These are phyloP conservation scores for Boechera stricta DNA, from an alignment of 345 rosid genomes.

Conservation along the genomic window DNA sequence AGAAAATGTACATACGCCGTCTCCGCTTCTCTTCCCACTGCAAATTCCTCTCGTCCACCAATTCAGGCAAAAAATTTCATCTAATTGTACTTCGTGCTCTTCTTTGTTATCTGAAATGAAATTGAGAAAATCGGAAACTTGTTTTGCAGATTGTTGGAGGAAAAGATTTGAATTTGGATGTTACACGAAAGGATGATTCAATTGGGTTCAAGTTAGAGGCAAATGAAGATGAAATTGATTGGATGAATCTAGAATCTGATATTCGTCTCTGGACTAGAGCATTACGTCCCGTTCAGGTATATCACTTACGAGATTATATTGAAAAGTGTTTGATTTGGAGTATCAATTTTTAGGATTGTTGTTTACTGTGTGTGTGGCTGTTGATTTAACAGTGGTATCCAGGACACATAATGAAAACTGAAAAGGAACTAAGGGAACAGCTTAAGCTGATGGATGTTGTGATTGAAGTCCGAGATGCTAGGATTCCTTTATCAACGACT, in stretches of 20 bases:
- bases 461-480: conserved; percentile 88
- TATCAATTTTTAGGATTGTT: conserved; percentile 6
- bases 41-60: conserved; percentile 56
- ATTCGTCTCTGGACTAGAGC: conserved; percentile 72
- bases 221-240: conserved; percentile 57
- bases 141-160: conserved; percentile 72
- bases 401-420: conserved; percentile 95
- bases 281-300: conserved; percentile 86
- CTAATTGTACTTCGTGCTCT: neutral
- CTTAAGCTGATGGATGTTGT: conserved; percentile 97
- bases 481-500: conserved; percentile 85
- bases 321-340: neutral
- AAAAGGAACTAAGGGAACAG: conserved; percentile 89
- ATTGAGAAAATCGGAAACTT: neutral
- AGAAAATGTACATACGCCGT: conserved; percentile 36
- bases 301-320: neutral
- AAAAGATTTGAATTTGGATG: conserved; percentile 49
- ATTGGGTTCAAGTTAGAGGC: conserved; percentile 35
- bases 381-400: conserved; percentile 82
- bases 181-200: conserved; percentile 42
- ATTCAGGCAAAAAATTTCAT: conserved; percentile 56
- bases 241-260: conserved; percentile 78
- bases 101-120: neutral
- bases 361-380: conserved; percentile 20
- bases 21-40: conserved; percentile 52